Percentiles rank a stretch among this genome's conserved stretches.
These are phyloP conservation scores for Diutina catenulata DNA, from an alignment of 1,139 yeast species.

Conservation along the genomic window DNA sequence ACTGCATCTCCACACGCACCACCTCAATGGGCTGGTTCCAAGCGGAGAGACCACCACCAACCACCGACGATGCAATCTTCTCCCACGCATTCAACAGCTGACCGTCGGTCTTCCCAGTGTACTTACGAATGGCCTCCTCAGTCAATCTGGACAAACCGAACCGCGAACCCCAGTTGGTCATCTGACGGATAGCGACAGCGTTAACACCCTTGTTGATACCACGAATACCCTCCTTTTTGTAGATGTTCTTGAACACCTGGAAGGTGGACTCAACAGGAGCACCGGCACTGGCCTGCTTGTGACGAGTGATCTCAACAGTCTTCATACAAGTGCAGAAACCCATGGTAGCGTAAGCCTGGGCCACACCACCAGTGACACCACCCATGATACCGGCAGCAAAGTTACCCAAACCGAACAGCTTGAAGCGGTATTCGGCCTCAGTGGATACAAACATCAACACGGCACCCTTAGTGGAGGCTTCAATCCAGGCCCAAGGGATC, in stretches of 20 bases:
- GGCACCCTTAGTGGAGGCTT: conserved; percentile 98
- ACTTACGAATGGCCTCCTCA: conserved; percentile 65
- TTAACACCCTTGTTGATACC: conserved; percentile 97
- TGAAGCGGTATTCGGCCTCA: conserved; percentile 77
- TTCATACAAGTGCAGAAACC: conserved; percentile 98
- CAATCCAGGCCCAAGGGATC: conserved; percentile 99
- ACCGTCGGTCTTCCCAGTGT: conserved; percentile 47
- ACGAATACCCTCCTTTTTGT: conserved; percentile 71
- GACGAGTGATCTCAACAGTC: conserved; percentile 90
- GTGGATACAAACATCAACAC: conserved; percentile 88
- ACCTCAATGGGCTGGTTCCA: conserved; percentile 99
- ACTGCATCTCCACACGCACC: conserved; percentile 95
- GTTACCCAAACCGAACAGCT: conserved; percentile 50
- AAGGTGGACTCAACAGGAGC: conserved; percentile 62
- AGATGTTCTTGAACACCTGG: conserved; percentile 79
- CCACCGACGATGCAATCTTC: conserved; percentile 73
- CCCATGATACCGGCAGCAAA: conserved; percentile 88
- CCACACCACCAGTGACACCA: conserved; percentile 91
- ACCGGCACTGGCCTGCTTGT: conserved; percentile 70
- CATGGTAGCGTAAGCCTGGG: conserved; percentile 93
- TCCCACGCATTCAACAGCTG: conserved; percentile 63
- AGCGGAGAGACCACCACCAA: conserved; percentile 96
- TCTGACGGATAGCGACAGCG: conserved; percentile 97
- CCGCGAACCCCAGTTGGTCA: conserved; percentile 98
- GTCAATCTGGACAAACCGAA: conserved; percentile 89